These are phyloP conservation scores for Rhodomyrtus tomentosa DNA, from an alignment of 345 rosid species.

Conservation along the genomic window DNA sequence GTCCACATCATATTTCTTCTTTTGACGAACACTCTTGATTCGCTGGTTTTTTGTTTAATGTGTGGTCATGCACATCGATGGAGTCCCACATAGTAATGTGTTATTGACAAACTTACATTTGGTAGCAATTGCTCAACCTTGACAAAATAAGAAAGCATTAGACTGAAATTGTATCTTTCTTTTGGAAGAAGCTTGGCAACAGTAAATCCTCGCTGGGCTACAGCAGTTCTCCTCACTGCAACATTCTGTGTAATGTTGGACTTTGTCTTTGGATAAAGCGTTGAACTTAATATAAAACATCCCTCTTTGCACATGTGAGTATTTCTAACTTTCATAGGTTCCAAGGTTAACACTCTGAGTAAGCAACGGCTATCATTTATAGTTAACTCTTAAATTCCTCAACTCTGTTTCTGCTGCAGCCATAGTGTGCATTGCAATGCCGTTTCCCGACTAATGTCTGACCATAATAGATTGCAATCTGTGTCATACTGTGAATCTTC, in stretches of 20 bases:
- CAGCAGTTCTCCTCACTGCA: background rate
- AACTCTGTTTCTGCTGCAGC: background rate
- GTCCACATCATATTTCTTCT: background rate
- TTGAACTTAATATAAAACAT: background rate
- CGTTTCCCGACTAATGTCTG: background rate
- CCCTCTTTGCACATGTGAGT: background rate
- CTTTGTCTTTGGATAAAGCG: background rate
- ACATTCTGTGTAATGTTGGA: background rate
- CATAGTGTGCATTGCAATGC: background rate
- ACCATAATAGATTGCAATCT: background rate
- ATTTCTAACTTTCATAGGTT: background rate
- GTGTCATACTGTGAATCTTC: background rate
- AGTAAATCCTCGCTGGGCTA: background rate
- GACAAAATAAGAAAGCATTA: background rate
- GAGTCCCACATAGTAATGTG: background rate
- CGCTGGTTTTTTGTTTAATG: background rate
- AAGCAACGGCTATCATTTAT: background rate
- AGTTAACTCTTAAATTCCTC: background rate
- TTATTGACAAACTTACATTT: background rate
- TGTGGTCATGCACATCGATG: background rate
- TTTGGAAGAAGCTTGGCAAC: background rate
- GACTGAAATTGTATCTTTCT: background rate
- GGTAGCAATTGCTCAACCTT: background rate
- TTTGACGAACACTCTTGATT: background rate
- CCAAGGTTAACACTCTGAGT: background rate